phyloP scores from a whole-genome alignment of 768 basidiomycete genomes.

The Pleurotus ostreatus region DNA sequence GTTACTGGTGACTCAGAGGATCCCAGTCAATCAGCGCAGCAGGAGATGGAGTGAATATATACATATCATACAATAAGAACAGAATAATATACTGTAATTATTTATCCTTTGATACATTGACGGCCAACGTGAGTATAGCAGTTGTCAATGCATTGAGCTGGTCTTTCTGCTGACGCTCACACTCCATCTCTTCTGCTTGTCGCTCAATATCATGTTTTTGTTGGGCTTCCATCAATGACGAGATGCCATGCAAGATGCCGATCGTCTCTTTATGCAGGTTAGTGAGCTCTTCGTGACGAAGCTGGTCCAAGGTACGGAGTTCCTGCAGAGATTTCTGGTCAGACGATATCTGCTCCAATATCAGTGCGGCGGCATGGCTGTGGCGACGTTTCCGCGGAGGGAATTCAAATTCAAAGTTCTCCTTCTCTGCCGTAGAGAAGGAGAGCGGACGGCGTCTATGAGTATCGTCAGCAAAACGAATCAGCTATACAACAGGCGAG shows the following conservation, averaged over 20 bases:
- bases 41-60: no score
- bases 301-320: neutral
- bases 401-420: neutral
- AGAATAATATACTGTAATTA: no score
- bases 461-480: no score
- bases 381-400: neutral
- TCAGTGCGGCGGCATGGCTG: neutral
- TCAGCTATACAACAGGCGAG: no score
- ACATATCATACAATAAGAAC: no score
- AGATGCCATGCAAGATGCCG: neutral
- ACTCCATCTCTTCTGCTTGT: neutral
- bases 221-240: neutral
- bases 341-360: neutral
- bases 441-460: neutral
- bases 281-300: neutral
- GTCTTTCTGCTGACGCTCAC: no score
- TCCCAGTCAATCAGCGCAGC: no score
- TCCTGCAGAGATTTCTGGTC: neutral
- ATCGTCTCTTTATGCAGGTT: neutral
- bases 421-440: neutral
- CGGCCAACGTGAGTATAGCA: no score
- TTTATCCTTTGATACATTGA: no score
- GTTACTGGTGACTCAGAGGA: no score
- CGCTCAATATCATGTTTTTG: constrained; percentile 7
- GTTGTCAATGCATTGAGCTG: no score